Conservation (phyloP, 2,329 filamentous ascomycete species). For the Alternaria arbusti region DNA sequence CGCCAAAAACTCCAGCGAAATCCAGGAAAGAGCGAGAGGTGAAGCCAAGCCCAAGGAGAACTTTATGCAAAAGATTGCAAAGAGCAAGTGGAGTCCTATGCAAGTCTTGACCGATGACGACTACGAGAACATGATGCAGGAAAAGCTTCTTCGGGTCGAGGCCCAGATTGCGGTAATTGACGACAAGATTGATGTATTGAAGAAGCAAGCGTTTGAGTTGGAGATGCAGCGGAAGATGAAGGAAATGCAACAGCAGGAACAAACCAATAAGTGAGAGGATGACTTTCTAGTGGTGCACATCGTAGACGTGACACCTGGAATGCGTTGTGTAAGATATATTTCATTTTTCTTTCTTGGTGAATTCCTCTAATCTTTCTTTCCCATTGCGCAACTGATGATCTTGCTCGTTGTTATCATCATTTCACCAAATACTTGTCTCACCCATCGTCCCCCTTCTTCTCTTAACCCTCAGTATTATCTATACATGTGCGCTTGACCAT, state of each 20-base stretch:
- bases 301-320: not conserved
- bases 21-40: conserved; percentile 37
- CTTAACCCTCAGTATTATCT: not conserved
- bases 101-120: conserved; percentile 74
- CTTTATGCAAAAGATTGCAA: conserved; percentile 58
- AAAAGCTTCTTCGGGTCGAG: conserved; percentile 74
- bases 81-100: conserved; percentile 75
- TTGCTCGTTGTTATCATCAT: not conserved
- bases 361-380: not conserved
- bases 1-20: conserved; percentile 49
- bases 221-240: conserved; percentile 20
- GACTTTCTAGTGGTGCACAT: not conserved
- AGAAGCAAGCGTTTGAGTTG: conserved; percentile 30
- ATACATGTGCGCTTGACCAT: not conserved
- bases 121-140: conserved; percentile 72
- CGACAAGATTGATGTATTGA: conserved; percentile 69
- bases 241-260: conserved; percentile 5
- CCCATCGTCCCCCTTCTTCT: not conserved
- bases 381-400: not conserved
- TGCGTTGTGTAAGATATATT: not conserved
- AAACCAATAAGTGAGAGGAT: not conserved
- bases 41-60: conserved; percentile 46
- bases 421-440: not conserved
- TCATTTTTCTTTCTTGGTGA: not conserved
- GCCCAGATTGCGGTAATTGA: conserved; percentile 80